Base-by-base conservation (phyloP, 1,139 yeast species). In the Kluyveromyces marxianus region DNA sequence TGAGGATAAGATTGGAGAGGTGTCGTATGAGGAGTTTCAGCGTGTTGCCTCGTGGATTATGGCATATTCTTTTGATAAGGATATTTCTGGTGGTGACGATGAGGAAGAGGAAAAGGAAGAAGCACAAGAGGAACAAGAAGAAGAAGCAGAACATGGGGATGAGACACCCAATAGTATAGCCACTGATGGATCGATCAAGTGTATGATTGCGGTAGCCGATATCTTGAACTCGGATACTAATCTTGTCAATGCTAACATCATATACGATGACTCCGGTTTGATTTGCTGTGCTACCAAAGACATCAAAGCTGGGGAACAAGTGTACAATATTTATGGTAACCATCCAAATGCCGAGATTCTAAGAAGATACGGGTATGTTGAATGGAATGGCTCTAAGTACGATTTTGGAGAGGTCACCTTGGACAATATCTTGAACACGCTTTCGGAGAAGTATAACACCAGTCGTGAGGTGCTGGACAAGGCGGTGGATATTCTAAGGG, bases 121-220 rank as follows among this genome's bases (percentile, higher is more conserved):
- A 10, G 66, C 58, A 3, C 70, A 62, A n/a, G 66, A 60, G 2
- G 68, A 63, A 4, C 69, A 32, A 8, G 67, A 59, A 25, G 67
- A 59, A 7, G 69, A 62, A 10, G 65, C 58, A 4, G 70, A 36
- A 35, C 8, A 4, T 24, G 37, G 27, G 10, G 26, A 14, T 5
- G 26, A 35, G 3, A 14, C 21, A 14, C 21, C 21, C 21, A 69
- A 63, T 5, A 69, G 67, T 8, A 72, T 69, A 3, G 60, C 58
- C 39, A 66, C 62, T 5, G 81, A 75, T 45, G 70, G 71, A 2
- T 75, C 73, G 46, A 69, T 76, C 52, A 90, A 92, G 60, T 84
- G 95, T 0, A 84, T 92, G 95, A 89, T 89, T 4, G 96, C 97
- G 0, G 69, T 89, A 44, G 97, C 97, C 0, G 97, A 92, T 59